phyloP scores from a whole-genome alignment of 1,284 basidiomycete species.

The Cryptococcus jaspeensis region DNA sequence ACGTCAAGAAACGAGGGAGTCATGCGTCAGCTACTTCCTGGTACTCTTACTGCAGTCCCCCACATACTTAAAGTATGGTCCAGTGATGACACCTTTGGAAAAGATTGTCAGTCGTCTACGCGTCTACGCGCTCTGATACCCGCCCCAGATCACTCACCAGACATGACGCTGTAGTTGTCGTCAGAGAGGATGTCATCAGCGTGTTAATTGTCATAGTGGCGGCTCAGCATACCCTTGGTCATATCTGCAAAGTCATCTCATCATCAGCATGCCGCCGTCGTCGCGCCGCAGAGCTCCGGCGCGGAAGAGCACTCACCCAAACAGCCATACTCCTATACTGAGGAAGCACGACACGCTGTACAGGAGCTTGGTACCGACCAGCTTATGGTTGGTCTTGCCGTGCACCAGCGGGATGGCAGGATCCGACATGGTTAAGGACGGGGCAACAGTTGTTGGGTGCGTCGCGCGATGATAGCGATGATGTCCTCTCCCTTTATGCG shows the following conservation, averaged over 20 bases:
- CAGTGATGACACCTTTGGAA: slow-evolving; percentile 83
- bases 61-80: slow-evolving; percentile 72
- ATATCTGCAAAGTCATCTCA: slow-evolving; percentile 54
- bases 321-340: slow-evolving; percentile 58
- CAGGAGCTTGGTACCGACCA: slow-evolving; percentile 77
- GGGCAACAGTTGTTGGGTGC: too few relatives aligned
- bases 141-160: slow-evolving; percentile 28
- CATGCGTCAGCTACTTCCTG: neutral
- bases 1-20: neutral
- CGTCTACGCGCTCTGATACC: neutral
- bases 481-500: too few relatives aligned
- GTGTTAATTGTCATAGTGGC: neutral
- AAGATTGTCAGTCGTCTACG: slow-evolving; percentile 9
- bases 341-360: slow-evolving; percentile 39
- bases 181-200: neutral
- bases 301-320: slow-evolving; percentile 57
- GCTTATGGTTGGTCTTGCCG: slow-evolving; percentile 50
- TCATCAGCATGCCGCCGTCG: neutral
- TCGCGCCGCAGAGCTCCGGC: neutral
- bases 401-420: slow-evolving; percentile 36
- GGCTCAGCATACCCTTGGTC: slow-evolving; percentile 72
- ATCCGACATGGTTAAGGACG: slow-evolving; percentile 27
- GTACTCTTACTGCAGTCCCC: neutral
- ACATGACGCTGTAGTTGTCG: slow-evolving; percentile 38
- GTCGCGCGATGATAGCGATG: too few relatives aligned